Evolutionary conservation across 2,329 filamentous ascomycete genomes (phyloP).

Genomic region (Atkinsonella hypoxylon): DNA sequence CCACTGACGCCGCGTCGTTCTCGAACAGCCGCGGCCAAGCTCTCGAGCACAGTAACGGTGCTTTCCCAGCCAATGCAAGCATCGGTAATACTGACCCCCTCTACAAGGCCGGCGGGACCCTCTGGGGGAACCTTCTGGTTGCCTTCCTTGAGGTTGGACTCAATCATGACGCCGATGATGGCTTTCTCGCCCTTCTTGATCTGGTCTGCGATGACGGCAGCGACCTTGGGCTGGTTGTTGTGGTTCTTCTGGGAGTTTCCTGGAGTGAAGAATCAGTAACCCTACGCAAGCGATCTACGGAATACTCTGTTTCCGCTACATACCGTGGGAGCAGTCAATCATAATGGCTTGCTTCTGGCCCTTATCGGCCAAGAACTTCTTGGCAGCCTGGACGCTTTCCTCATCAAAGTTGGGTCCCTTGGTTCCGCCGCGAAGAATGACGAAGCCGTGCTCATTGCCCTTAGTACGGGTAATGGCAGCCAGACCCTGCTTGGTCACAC

Average conservation of each 20-base stretch:
- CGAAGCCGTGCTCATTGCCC: slow-evolving; percentile 95
- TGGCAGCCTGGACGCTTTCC: slow-evolving; percentile 66
- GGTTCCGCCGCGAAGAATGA: slow-evolving; percentile 85
- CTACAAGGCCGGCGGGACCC: slow-evolving; percentile 66
- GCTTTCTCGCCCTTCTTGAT: slow-evolving; percentile 74
- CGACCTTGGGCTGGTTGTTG: slow-evolving; percentile 81
- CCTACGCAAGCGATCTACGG: neutral
- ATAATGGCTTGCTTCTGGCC: slow-evolving; percentile 82
- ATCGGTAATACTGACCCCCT: slow-evolving; percentile 89
- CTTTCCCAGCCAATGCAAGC: slow-evolving; percentile 91
- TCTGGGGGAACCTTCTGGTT: slow-evolving; percentile 81
- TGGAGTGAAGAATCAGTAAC: slow-evolving; percentile 19
- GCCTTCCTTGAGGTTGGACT: slow-evolving; percentile 89
- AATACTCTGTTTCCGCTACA: slow-evolving; percentile 14
- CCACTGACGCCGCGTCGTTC: slow-evolving; percentile 50
- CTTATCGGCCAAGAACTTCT: slow-evolving; percentile 71
- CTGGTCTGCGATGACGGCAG: slow-evolving; percentile 63
- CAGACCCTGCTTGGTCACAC: slow-evolving; percentile 93
- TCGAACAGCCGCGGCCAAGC: slow-evolving; percentile 74
- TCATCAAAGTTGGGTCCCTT: slow-evolving; percentile 90
- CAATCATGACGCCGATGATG: slow-evolving; percentile 96
- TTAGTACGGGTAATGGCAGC: slow-evolving; percentile 88
- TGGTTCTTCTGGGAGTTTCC: slow-evolving; percentile 97
- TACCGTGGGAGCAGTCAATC: slow-evolving; percentile 96
- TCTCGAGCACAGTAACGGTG: slow-evolving; percentile 70